Evolutionary conservation across 129 eudicot genomes (phyloP).

Genomic region (Tagetes patula): DNA sequence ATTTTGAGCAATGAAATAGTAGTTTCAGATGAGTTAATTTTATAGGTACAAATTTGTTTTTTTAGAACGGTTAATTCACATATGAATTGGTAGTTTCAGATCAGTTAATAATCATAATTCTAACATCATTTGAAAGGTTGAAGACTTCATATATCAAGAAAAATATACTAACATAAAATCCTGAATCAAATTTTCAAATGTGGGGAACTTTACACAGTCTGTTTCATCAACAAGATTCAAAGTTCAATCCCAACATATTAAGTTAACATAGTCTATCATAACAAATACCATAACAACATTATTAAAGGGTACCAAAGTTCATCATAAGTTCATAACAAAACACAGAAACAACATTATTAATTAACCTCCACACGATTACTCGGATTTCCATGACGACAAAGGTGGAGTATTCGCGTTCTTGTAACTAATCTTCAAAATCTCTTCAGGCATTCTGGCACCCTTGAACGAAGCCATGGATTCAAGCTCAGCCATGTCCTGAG

Average conservation of each 20-base stretch:
- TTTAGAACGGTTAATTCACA: no score
- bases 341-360: slow-evolving; percentile 1
- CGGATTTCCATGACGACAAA: slow-evolving; percentile 26
- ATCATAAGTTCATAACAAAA: slow-evolving; percentile 14
- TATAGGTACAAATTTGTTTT: no score
- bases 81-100: no score
- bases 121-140: no score
- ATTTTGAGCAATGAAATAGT: neutral
- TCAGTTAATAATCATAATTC: no score
- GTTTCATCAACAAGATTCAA: neutral
- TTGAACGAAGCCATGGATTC: slow-evolving; percentile 45
- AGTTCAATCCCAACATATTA: neutral
- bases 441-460: slow-evolving; percentile 40
- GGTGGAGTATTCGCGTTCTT: slow-evolving; percentile 30
- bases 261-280: neutral
- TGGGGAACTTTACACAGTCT: neutral
- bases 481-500: slow-evolving; percentile 47
- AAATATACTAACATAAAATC: neutral
- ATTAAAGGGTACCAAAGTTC: neutral
- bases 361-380: slow-evolving; percentile 24
- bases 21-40: neutral
- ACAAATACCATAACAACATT: slow-evolving; percentile 7
- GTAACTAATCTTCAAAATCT: slow-evolving; percentile 20
- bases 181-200: neutral
- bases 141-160: neutral